Base-by-base conservation (phyloP, 495 filamentous ascomycete species). In the Lasiosphaeria hispida region DNA sequence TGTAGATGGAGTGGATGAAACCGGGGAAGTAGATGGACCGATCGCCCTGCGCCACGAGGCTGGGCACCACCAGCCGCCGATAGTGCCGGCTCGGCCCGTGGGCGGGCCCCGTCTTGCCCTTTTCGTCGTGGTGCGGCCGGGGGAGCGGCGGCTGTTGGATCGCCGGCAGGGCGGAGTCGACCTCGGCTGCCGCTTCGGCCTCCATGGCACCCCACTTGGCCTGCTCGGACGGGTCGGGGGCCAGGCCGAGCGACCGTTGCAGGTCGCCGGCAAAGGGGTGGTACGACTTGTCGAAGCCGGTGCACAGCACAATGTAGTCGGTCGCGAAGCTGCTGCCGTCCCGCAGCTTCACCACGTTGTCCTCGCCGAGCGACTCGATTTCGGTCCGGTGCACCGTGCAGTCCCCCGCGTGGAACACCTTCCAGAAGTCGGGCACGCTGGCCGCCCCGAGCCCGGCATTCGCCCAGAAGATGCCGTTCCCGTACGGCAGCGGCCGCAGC, bases 391-490 rank as follows among this genome's bases (percentile, higher is more conserved):
- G 55, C 19, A 77, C 57, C 9, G 64, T 72, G 14, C 68, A 58
- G 36, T 73, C 65, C 0, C 65, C 65, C 15, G 53, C 62, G 57
- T 78, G 75, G 19, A 79, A 53, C 0, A 66, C 61, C 23, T 61
- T 65, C 72, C 73, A 75, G 58, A 71, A 76, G 39, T 73, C 62
- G 8, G 67, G 64, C 8, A 73, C 59, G 4, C 60, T 68, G 42
- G 67, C 72, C 0, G 70, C 34, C 4, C 76, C 76, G 3, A 79
- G 58, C 30, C 70, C 72, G 0, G 69, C 63, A 30, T 68, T 58
- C n/a, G 63, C 63, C 74, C 73, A 77, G 58, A 77, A 77, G 10
- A 71, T 65, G 34, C 69, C 57, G 19, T 59, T 53, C 35, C 49
- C 60, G 33, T 54, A 35, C 7, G 48, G 23, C 0, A 30, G 23